These are phyloP conservation scores for Saccharomyces jurei DNA, from an alignment of 805 yeast genomes.

Conservation along the genomic window DNA sequence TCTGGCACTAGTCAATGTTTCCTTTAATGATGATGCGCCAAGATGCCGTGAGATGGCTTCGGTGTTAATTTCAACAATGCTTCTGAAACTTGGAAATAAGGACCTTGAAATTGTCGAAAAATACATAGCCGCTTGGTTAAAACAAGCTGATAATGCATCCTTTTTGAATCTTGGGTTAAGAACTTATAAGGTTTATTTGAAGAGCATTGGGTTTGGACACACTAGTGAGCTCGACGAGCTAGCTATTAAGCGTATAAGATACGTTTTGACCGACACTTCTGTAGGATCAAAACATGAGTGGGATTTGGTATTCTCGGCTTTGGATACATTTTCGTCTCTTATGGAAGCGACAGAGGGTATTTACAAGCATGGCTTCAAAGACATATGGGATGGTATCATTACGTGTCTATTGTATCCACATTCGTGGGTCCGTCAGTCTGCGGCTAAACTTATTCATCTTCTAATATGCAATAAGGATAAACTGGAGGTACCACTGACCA, in stretches of 20 bases:
- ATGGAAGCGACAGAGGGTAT: conserved; percentile 32
- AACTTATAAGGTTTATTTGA: conserved; percentile 54
- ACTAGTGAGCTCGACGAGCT: conserved; percentile 35
- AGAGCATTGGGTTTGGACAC: conserved; percentile 38
- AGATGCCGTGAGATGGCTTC: conserved; percentile 82
- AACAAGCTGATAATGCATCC: conserved; percentile 41
- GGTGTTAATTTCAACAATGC: conserved; percentile 46
- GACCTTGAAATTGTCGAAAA: conserved; percentile 31
- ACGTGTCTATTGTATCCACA: conserved; percentile 72
- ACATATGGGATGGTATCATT: conserved; percentile 45
- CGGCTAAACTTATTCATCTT: conserved; percentile 51
- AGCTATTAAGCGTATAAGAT: conserved; percentile 32
- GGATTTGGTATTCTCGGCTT: conserved; percentile 68
- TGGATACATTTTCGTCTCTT: conserved; percentile 43
- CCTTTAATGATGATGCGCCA: conserved; percentile 68
- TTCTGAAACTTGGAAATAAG: conserved; percentile 40
- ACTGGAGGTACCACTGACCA: conserved; percentile 30
- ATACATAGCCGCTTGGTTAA: conserved; percentile 52
- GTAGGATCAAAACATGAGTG: conserved; percentile 48
- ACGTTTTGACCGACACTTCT: conserved; percentile 30
- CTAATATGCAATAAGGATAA: conserved; percentile 38
- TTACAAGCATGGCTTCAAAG: conserved; percentile 28
- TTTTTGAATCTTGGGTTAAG: conserved; percentile 68
- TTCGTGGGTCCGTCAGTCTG: conserved; percentile 74
- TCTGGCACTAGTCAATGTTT: conserved; percentile 68